Evolutionary conservation across 1,284 basidiomycete species (phyloP), one percentile per base, ranked within the genome.

Genomic region (Pterula multifida): DNA sequence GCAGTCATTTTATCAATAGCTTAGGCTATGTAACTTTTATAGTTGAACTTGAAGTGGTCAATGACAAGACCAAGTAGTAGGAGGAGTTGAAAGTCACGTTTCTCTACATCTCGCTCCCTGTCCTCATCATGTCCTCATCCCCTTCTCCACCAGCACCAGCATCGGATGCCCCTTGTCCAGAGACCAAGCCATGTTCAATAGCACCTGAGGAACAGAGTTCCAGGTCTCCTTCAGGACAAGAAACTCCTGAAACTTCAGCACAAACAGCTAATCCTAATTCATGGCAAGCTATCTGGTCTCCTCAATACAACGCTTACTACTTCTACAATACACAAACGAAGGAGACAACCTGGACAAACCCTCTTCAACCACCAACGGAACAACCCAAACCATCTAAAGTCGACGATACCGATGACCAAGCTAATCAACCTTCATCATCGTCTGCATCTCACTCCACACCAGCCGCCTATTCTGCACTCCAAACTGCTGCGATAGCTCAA

Each of bases 281-380:
- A 55, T 93, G 90, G 90, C 90, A 92, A 65, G 90, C 90, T 23
- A 78, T 94, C 36, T 93, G 78, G 71, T 82, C 90, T 1, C 78
- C 87, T 0, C 73, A 82, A 53, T 79, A 88, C 67, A 85, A 79
- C 64, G 78, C 86, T 15, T 93, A 91, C 69, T 94, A 93, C 66
- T 93, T 93, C 68, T 89, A 79, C 76, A 93, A 93, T 66, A 57
- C 79, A 12, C 64, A 69, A 51, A 90, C 88, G 0, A 72, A 83
- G 53, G 81, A 91, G 67, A 92, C 90, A 28, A 93, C 91, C 21
- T 94, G 91, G 91, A 71, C 72, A 36, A 94, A 94, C 61, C 90
- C 90, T 3, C 72, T 94, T 35, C 68, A 76, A 50, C 64, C 69
- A 6, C 54, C 61, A 42, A 56, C 60, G n/a, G 47, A 58, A 28